phyloP scores from a whole-genome alignment of 495 filamentous ascomycete genomes.

The Cercophora newfieldiana region DNA sequence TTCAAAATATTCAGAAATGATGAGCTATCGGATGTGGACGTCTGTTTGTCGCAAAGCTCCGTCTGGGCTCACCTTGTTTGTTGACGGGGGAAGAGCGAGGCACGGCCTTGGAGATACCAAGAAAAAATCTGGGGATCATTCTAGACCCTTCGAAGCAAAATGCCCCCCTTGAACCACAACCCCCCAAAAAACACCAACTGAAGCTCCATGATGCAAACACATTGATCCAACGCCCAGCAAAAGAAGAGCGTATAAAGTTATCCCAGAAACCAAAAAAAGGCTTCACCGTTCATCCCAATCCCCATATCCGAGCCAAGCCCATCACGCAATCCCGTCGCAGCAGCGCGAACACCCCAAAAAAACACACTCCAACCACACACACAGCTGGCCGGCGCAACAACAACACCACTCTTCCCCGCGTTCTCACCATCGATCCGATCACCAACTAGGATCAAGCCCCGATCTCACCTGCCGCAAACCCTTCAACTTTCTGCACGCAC shows the following conservation, averaged over 20 bases:
- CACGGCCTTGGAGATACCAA: neutral
- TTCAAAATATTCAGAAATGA: neutral
- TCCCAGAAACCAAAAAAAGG: neutral
- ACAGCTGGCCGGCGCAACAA: neutral
- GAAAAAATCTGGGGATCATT: neutral
- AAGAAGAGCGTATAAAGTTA: neutral
- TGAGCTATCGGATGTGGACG: neutral
- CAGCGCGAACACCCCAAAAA: neutral
- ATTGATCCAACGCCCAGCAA: neutral
- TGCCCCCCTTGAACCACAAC: neutral
- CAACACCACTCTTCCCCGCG: neutral
- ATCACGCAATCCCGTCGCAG: constrained; percentile 5
- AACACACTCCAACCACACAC: neutral
- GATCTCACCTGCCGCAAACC: neutral
- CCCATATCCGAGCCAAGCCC: neutral
- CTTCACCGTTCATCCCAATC: neutral
- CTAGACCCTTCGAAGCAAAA: constrained; percentile 10
- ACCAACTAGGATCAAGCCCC: neutral
- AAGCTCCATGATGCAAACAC: neutral
- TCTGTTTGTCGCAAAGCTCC: neutral
- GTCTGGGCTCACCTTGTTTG: neutral
- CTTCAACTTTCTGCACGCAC: too few relatives aligned
- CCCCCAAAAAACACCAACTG: neutral
- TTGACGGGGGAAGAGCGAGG: neutral
- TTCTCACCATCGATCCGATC: neutral